These are phyloP conservation scores for Tetramitus jugosus DNA, from an alignment of 208 protist species.

Conservation along the genomic window DNA sequence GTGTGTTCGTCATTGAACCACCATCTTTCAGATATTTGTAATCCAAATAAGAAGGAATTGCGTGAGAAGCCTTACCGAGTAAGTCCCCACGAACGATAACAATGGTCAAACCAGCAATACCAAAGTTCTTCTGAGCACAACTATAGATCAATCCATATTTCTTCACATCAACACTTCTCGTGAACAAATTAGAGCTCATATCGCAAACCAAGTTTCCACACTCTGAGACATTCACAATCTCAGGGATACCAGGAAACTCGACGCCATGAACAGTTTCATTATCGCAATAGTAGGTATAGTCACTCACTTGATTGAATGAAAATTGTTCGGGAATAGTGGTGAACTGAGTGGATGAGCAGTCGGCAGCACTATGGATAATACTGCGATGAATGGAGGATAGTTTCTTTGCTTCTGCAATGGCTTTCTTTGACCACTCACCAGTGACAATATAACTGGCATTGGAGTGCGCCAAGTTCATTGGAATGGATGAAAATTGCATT, in stretches of 20 bases:
- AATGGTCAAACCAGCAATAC: conserved; percentile 53
- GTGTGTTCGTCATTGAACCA: conserved; percentile 56
- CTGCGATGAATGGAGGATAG: not conserved
- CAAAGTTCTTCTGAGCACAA: conserved; percentile 72
- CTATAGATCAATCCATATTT: conserved; percentile 62
- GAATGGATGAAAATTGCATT: conserved; percentile 53
- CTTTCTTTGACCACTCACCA: conserved; percentile 64
- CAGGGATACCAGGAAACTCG: not conserved
- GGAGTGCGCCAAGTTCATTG: conserved; percentile 53
- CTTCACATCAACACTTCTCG: conserved; percentile 40
- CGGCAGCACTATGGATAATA: not conserved
- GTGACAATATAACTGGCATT: conserved; percentile 58
- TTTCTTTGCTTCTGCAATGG: conserved; percentile 38
- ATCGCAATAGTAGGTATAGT: conserved; percentile 61
- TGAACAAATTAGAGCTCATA: conserved; percentile 65
- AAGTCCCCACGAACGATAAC: conserved; percentile 36
- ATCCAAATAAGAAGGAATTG: not conserved
- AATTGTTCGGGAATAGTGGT: too few species aligned
- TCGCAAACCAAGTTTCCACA: conserved; percentile 49
- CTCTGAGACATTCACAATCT: not conserved
- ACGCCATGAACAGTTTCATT: conserved; percentile 70
- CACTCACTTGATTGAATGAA: too few species aligned
- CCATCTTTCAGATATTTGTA: conserved; percentile 29
- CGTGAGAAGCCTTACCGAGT: conserved; percentile 14
- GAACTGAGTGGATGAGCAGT: not conserved